Percentiles rank a stretch among this genome's conserved stretches.
Conservation (phyloP, 768 basidiomycete genomes). For the Phylloporus sp. region DNA sequence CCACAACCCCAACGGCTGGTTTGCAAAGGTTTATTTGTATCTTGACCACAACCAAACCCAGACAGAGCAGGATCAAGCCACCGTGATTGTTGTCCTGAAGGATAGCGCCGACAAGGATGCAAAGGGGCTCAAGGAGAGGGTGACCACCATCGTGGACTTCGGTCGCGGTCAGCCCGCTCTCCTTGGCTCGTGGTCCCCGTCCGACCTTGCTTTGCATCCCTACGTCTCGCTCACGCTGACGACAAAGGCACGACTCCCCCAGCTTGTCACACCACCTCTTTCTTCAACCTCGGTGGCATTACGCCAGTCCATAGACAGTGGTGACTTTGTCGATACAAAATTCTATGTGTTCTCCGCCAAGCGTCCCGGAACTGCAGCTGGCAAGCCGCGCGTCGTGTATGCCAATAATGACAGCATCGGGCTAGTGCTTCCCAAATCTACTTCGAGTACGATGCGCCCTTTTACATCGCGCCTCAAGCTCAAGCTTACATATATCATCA, state of each 20-base stretch:
- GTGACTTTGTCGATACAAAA: slow-evolving; percentile 27
- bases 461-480: neutral
- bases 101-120: slow-evolving; percentile 1
- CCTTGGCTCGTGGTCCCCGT: slow-evolving; percentile 22
- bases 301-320: slow-evolving; percentile 20
- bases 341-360: slow-evolving; percentile 26
- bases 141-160: slow-evolving; percentile 19
- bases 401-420: slow-evolving; percentile 18
- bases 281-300: slow-evolving; percentile 16
- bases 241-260: slow-evolving; percentile 15
- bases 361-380: slow-evolving; percentile 6
- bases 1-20: slow-evolving; percentile 17
- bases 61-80: slow-evolving; percentile 19
- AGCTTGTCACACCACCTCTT: slow-evolving; percentile 11
- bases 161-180: slow-evolving; percentile 22
- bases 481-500: too few relatives aligned
- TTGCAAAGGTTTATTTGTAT: slow-evolving; percentile 20
- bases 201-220: slow-evolving; percentile 11
- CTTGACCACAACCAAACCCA: slow-evolving; percentile 27
- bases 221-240: slow-evolving; percentile 20
- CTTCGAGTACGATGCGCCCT: slow-evolving; percentile 1
- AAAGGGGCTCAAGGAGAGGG: slow-evolving; percentile 8
- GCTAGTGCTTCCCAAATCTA: slow-evolving; percentile 15
- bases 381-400: slow-evolving; percentile 24
- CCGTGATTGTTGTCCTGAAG: slow-evolving; percentile 10